Evolutionary conservation across 176 grass and related monocot genomes (phyloP), one percentile per base, ranked within the genome.

Genomic region (Echinochloa phyllopogon): DNA sequence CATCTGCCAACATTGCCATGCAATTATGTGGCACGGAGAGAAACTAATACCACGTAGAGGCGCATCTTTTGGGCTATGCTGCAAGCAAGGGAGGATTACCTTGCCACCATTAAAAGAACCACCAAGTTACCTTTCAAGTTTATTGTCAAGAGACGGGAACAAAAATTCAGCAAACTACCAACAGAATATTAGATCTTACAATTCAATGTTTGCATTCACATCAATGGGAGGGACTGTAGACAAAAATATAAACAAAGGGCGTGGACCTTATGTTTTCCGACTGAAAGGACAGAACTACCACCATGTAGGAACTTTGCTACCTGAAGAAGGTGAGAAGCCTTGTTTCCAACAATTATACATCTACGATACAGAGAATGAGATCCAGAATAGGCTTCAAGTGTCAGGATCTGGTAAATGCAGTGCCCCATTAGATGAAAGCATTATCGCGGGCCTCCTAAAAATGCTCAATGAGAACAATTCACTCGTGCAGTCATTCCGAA

Each of bases 201-300:
- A 92, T 21, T 77, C 58, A 3, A 92, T 92, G 82, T 88, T 77
- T 55, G 61, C 86, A 39, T 86, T 73, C 65, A 61, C 80, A 55
- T 65, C 87, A 37, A 89, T 84, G 77, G 88, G 83, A 25, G 83
- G 52, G 8, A 69, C 4, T 6, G 14, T 86, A 0, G 69, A 86
- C 16, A 72, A 53, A 52, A 14, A 80, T 21, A 52, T 80, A 80
- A 87, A 87, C 13, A 87, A 74, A 6, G 37, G 50, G 18, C 8
- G 11, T 17, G 69, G 83, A 75, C 83, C 75, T 45, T 90, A 74
- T 47, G 53, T 90, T 70, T 90, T 82, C 39, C 15, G 11, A 69
- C 6, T 77, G 27, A 69, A 82, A 47, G 83, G 88, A 1, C 51
- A 90, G 18, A 90, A 77, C 13, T 68, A 76, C 24, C 83, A 86